phyloP scores from a whole-genome alignment of 768 basidiomycete genomes.

The Gyrodon lividus region DNA sequence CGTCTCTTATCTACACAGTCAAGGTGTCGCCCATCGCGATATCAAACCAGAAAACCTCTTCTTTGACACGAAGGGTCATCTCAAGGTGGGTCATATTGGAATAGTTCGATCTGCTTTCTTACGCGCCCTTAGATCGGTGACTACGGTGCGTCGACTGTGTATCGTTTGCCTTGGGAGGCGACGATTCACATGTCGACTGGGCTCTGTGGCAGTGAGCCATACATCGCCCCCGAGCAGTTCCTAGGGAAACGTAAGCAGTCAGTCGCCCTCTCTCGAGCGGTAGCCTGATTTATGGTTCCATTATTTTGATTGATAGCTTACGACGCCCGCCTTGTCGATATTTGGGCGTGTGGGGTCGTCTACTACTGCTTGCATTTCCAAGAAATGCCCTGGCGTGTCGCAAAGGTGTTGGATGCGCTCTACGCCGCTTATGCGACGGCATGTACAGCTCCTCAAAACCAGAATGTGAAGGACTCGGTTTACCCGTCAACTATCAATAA shows the following conservation, averaged over 20 bases:
- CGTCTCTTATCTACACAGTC: constrained; percentile 87
- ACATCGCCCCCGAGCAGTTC: constrained; percentile 98
- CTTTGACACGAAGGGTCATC: constrained; percentile 86
- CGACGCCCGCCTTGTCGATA: constrained; percentile 94
- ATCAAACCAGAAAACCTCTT: constrained; percentile 98
- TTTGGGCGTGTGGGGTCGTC: constrained; percentile 96
- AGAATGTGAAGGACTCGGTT: constrained; percentile 30
- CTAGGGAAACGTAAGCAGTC: constrained; percentile 85
- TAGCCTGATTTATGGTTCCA: constrained; percentile 35
- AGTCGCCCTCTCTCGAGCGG: constrained; percentile 32
- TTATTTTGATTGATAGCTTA: constrained; percentile 61
- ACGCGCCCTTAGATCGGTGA: constrained; percentile 77
- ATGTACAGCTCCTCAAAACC: constrained; percentile 34
- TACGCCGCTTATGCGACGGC: constrained; percentile 70
- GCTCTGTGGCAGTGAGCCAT: constrained; percentile 95
- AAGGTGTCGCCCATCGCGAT: constrained; percentile 97
- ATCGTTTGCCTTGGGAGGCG: constrained; percentile 95
- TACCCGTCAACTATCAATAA: constrained; percentile 79
- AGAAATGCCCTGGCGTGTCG: constrained; percentile 96
- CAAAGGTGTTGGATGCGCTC: constrained; percentile 77
- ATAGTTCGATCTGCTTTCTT: background rate
- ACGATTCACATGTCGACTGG: constrained; percentile 97
- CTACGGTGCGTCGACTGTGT: constrained; percentile 98
- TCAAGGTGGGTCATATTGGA: constrained; percentile 66
- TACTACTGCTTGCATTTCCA: constrained; percentile 99